These are phyloP conservation scores for Sedum album DNA, from an alignment of 164 flowering plant species.

Conservation along the genomic window DNA sequence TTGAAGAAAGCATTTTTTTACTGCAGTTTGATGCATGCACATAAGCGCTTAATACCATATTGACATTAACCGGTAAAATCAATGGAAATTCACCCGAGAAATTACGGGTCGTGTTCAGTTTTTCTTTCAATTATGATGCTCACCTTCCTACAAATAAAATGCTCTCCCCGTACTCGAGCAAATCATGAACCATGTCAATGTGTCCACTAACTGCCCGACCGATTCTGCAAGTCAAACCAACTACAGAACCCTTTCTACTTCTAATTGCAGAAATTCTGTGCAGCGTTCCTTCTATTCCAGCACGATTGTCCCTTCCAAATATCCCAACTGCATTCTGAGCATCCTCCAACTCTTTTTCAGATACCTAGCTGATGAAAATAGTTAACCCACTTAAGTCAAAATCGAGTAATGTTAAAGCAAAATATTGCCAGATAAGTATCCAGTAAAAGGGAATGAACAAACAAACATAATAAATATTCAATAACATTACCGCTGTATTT, in stretches of 20 bases:
- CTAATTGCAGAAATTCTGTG: conserved; percentile 72
- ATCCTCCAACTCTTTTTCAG: conserved; percentile 49
- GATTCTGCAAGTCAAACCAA: conserved; percentile 71
- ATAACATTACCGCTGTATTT: conserved; percentile 34
- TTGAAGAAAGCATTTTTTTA: too few species aligned
- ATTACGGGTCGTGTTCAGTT: too few species aligned
- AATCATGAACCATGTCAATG: conserved; percentile 59
- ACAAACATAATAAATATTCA: background rate
- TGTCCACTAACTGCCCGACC: conserved; percentile 67
- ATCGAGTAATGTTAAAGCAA: conserved; percentile 6
- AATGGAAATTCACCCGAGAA: background rate
- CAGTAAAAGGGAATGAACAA: background rate
- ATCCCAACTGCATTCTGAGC: conserved; percentile 62
- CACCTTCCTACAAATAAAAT: conserved; percentile 73
- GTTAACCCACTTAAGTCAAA: conserved; percentile 5
- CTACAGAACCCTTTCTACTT: conserved; percentile 45
- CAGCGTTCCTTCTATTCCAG: conserved; percentile 67
- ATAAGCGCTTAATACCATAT: background rate
- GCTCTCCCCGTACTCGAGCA: conserved; percentile 57
- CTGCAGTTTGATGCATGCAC: too few species aligned
- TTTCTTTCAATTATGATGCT: background rate
- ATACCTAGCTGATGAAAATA: conserved; percentile 46
- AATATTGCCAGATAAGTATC: background rate
- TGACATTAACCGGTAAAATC: background rate
- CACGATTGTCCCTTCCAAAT: conserved; percentile 66